Evolutionary conservation across 1,284 basidiomycete species (phyloP).

Genomic region (Pseudozyma thailandica): DNA sequence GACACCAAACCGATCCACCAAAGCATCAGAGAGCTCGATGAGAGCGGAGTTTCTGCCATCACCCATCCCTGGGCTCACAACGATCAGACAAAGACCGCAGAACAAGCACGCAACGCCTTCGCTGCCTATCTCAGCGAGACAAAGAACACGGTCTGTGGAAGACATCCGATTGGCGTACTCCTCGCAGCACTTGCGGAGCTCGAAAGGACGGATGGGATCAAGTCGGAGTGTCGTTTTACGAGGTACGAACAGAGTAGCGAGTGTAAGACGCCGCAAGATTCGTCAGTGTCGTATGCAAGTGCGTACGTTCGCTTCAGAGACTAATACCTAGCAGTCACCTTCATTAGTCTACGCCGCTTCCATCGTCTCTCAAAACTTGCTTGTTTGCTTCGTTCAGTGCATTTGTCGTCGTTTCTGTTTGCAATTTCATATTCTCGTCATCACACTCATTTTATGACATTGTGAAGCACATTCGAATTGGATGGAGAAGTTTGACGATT

Average conservation of each 20-base stretch:
- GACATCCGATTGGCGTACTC: slow-evolving; percentile 93
- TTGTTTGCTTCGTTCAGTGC: too few relatives aligned
- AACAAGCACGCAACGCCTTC: slow-evolving; percentile 49
- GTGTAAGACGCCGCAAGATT: slow-evolving; percentile 77
- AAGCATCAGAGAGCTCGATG: slow-evolving; percentile 80
- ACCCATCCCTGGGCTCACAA: slow-evolving; percentile 70
- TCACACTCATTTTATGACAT: too few relatives aligned
- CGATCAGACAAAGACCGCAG: slow-evolving; percentile 29
- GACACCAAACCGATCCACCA: slow-evolving; percentile 65
- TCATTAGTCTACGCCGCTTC: too few relatives aligned
- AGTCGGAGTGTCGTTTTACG: slow-evolving; percentile 54
- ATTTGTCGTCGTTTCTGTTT: too few relatives aligned
- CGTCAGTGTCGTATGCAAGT: slow-evolving; percentile 95
- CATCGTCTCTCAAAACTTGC: too few relatives aligned
- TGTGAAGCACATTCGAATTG: too few relatives aligned
- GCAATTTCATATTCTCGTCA: too few relatives aligned
- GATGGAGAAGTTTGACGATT: too few relatives aligned
- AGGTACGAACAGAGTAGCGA: slow-evolving; percentile 78
- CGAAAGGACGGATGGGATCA: slow-evolving; percentile 71
- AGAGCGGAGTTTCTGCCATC: slow-evolving; percentile 80
- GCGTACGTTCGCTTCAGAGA: slow-evolving; percentile 71
- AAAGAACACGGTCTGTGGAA: slow-evolving; percentile 95
- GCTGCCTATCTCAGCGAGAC: slow-evolving; percentile 81
- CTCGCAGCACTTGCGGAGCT: slow-evolving; percentile 79
- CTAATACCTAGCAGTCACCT: neutral